phyloP scores from a whole-genome alignment of 371 early-diverging fungal species.

The Sporodiniella umbellata region DNA sequence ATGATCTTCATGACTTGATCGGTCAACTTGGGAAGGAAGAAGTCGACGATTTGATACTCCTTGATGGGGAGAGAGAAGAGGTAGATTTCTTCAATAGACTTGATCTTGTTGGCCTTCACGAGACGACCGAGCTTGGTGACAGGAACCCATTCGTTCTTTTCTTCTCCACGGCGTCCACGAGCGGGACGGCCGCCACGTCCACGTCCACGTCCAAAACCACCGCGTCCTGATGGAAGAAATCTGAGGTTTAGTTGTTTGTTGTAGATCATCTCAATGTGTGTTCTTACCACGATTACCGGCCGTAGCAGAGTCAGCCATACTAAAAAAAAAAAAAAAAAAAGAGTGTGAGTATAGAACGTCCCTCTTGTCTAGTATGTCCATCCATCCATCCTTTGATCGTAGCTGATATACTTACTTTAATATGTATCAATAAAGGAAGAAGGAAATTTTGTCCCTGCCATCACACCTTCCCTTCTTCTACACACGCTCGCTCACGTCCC shows the following conservation, averaged over 20 bases:
- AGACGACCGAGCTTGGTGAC: slow-evolving; percentile 83
- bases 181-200: slow-evolving; percentile 66
- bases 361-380: neutral
- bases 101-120: slow-evolving; percentile 91
- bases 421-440: neutral
- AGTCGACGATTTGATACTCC: slow-evolving; percentile 99
- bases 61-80: slow-evolving; percentile 98
- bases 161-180: slow-evolving; percentile 85
- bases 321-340: no score
- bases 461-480: neutral
- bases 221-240: slow-evolving; percentile 50
- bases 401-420: neutral
- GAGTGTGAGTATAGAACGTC: neutral
- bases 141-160: slow-evolving; percentile 83
- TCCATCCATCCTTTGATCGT: neutral
- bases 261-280: neutral
- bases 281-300: slow-evolving; percentile 68
- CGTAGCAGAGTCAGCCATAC: slow-evolving; percentile 80
- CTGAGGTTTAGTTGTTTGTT: slow-evolving; percentile 1
- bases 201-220: slow-evolving; percentile 87
- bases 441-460: neutral
- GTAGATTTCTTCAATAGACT: slow-evolving; percentile 95
- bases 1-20: slow-evolving; percentile 99
- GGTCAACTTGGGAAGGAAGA: slow-evolving; percentile 95
- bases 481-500: neutral